Evolutionary conservation across 768 basidiomycete genomes (phyloP).

Genomic region (Russula abietina): DNA sequence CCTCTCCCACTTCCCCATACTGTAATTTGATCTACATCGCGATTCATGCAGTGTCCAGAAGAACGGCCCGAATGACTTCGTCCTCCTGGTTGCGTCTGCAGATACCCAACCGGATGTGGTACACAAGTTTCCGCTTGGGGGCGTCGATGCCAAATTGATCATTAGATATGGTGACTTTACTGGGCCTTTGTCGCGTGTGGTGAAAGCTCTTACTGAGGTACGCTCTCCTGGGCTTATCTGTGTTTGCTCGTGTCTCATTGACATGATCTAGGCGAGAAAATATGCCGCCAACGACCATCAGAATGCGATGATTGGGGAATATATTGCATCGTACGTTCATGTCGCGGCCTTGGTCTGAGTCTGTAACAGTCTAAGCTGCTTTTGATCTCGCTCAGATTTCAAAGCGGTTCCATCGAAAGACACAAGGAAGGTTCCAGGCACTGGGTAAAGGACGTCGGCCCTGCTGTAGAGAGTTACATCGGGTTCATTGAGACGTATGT

Average conservation of each 20-base stretch:
- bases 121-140: slow-evolving; percentile 44
- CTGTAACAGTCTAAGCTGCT: background rate
- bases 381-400: slow-evolving; percentile 45
- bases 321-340: slow-evolving; percentile 62
- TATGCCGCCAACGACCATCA: slow-evolving; percentile 71
- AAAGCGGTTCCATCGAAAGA: slow-evolving; percentile 69
- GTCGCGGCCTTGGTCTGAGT: background rate
- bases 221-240: background rate
- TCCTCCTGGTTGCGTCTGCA: slow-evolving; percentile 70
- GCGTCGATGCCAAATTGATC: slow-evolving; percentile 44
- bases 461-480: slow-evolving; percentile 83
- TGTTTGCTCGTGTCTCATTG: background rate
- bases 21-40: background rate
- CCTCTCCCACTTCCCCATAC: slow-evolving; percentile 7
- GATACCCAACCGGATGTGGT: slow-evolving; percentile 35
- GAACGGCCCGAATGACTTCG: slow-evolving; percentile 53
- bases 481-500: slow-evolving; percentile 78
- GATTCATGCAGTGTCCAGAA: slow-evolving; percentile 54
- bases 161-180: slow-evolving; percentile 76
- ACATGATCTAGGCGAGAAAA: slow-evolving; percentile 52
- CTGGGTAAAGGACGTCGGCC: slow-evolving; percentile 86
- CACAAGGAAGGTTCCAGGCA: slow-evolving; percentile 71
- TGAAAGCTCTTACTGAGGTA: slow-evolving; percentile 56
- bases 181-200: slow-evolving; percentile 46
- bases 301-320: slow-evolving; percentile 64